phyloP scores from a whole-genome alignment of 148 eudicot genomes.

The Rhododendron ovatum region DNA sequence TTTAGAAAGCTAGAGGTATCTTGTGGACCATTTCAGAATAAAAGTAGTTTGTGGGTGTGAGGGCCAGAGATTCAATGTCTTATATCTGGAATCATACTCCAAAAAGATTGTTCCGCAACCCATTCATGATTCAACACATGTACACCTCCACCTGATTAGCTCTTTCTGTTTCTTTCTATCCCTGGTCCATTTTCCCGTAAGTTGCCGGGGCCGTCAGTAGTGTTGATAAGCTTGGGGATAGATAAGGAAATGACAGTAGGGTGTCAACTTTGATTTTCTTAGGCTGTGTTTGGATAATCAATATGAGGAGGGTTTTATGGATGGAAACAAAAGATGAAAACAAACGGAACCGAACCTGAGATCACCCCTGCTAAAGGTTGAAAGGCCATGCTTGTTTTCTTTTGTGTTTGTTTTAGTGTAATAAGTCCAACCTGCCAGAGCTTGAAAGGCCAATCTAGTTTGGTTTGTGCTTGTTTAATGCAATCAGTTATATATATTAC shows the following conservation, averaged over 20 bases:
- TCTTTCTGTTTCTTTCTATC: not conserved
- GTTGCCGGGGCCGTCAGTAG: not conserved
- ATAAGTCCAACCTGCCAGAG: not conserved
- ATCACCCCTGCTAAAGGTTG: not conserved
- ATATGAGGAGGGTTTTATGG: not conserved
- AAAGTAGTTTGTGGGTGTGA: slow-evolving; percentile 9
- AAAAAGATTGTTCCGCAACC: not conserved
- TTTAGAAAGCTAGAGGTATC: not conserved
- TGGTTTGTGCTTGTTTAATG: not conserved
- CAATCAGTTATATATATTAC: not conserved
- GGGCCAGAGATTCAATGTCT: slow-evolving; percentile 5
- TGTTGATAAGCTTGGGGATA: not conserved
- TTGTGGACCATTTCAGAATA: slow-evolving; percentile 12
- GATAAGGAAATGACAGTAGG: not conserved
- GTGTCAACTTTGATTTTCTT: not conserved
- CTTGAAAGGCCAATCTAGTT: not conserved
- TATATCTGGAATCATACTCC: not conserved
- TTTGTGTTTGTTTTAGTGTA: not conserved
- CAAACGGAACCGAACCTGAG: no score
- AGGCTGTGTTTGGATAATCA: not conserved
- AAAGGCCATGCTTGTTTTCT: not conserved
- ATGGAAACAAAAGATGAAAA: not conserved
- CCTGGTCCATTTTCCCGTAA: slow-evolving; percentile 9
- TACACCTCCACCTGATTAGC: not conserved
- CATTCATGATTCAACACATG: not conserved